Base-by-base conservation (phyloP, 345 rosid species). In the Salix viminalis region DNA sequence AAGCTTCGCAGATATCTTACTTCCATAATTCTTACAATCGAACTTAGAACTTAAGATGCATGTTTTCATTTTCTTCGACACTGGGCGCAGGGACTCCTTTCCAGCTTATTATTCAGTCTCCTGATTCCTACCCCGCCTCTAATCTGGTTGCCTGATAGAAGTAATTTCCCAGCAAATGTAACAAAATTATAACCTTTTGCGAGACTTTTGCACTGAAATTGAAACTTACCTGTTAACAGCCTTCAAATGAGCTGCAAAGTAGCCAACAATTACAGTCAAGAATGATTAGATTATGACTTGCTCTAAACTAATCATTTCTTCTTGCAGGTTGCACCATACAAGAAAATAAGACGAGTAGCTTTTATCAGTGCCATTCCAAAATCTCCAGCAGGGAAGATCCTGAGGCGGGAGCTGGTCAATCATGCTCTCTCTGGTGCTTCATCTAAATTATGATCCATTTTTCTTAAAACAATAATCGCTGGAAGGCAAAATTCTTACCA, bases 321-420 rank as follows among this genome's bases (percentile, higher is more conserved):
- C 15, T 44, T 76, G 76, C 88, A 95, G 99, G 97, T 93, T 73
- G 91, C 96, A 75, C 97, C 97, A 6, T 91, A 93, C 79, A 96
- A 96, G 86, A 96, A 91, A 86, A 85, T 93, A 72, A 69, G 99
- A 42, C 87, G 86, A 58, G 94, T 91, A 50, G 94, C 92, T n/a
- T 93, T 96, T 77, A 83, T 88, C 68, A 73, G 83, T 72, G 75
- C 91, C 23, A 87, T 93, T 74, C 99, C 98, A 1, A 96, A 91
- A 80, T 79, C 85, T 32, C 88, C 92, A 0, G 88, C 99, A 0
- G 97, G 98, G 24, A 95, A 95, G 89, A 93, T 90, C 70, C 79
- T 95, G 82, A 89, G 97, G 80, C 87, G 92, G 73, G 93, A 91
- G 83, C 84, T 93, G 56, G 77, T 89, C 14, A 83, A 70, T 30